phyloP scores from a whole-genome alignment of 2,329 filamentous ascomycete genomes.

The Aspergillus versicolor region DNA sequence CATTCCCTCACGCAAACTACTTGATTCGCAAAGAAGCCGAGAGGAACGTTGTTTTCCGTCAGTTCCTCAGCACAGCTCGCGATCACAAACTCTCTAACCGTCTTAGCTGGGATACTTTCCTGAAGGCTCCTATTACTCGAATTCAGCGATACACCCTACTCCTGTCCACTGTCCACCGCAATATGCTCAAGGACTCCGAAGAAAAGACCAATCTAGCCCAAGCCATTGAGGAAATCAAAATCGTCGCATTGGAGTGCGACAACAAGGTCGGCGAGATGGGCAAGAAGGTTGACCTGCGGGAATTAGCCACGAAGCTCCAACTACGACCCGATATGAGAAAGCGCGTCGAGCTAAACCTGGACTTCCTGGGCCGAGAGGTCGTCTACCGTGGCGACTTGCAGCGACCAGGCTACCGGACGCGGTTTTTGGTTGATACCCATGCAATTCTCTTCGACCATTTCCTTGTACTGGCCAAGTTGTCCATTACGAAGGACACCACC shows the following conservation, averaged over 20 bases:
- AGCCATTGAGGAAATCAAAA: conserved; percentile 88
- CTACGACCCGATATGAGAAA: conserved; percentile 84
- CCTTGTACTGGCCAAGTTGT: conserved; percentile 81
- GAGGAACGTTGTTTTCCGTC: conserved; percentile 79
- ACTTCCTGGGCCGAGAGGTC: conserved; percentile 88
- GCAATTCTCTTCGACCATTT: conserved; percentile 96
- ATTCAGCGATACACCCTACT: conserved; percentile 87
- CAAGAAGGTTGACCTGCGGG: conserved; percentile 84
- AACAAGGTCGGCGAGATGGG: conserved; percentile 87
- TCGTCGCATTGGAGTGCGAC: conserved; percentile 87
- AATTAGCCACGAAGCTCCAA: conserved; percentile 78
- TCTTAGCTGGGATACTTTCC: conserved; percentile 88
- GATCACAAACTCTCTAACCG: conserved; percentile 77
- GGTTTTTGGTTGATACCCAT: conserved; percentile 94
- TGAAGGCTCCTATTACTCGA: conserved; percentile 90
- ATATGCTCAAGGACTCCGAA: conserved; percentile 78
- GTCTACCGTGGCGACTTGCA: conserved; percentile 88
- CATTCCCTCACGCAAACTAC: conserved; percentile 80
- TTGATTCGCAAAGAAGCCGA: conserved; percentile 81
- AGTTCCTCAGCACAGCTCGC: conserved; percentile 78
- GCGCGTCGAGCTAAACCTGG: conserved; percentile 78
- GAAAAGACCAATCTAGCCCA: conserved; percentile 81
- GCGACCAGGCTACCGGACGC: conserved; percentile 78
- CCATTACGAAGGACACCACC: conserved; percentile 66
- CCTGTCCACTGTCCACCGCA: conserved; percentile 77